These are phyloP conservation scores for Lasiodiplodia theobromae DNA, from an alignment of 2,329 filamentous ascomycete species.

Conservation along the genomic window DNA sequence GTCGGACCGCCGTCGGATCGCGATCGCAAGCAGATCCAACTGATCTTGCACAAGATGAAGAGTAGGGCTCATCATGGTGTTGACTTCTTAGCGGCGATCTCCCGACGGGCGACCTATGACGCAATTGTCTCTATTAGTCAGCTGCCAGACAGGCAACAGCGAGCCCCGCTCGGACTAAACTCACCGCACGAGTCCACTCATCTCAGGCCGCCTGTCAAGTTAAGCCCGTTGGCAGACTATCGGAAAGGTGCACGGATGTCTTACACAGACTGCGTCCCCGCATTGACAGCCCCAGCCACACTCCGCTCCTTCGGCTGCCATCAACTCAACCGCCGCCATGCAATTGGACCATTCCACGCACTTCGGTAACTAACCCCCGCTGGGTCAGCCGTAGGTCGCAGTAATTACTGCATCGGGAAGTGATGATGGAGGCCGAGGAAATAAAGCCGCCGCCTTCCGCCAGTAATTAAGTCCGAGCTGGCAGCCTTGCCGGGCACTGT, in stretches of 20 bases:
- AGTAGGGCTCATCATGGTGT: background rate
- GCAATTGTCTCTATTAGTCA: background rate
- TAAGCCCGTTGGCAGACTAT: background rate
- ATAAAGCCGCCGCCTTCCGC: background rate
- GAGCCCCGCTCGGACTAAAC: background rate
- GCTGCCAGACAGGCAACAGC: background rate
- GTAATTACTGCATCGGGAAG: background rate
- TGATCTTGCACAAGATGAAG: background rate
- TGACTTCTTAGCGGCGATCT: conserved; percentile 2
- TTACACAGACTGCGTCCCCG: background rate
- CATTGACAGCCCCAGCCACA: background rate
- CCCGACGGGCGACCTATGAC: background rate
- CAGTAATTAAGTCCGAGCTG: background rate
- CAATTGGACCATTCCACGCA: background rate
- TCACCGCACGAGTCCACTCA: background rate
- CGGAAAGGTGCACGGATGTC: background rate
- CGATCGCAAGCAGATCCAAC: background rate
- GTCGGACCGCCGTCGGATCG: background rate
- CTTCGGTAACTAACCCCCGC: background rate
- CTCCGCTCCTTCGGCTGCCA: background rate
- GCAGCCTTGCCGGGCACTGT: background rate
- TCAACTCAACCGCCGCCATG: background rate
- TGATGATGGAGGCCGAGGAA: background rate
- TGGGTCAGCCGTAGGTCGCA: background rate
- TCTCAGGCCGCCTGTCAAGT: no score